Evolutionary conservation across 2,329 filamentous ascomycete species (phyloP).

Genomic region (Talaromyces islandicus): DNA sequence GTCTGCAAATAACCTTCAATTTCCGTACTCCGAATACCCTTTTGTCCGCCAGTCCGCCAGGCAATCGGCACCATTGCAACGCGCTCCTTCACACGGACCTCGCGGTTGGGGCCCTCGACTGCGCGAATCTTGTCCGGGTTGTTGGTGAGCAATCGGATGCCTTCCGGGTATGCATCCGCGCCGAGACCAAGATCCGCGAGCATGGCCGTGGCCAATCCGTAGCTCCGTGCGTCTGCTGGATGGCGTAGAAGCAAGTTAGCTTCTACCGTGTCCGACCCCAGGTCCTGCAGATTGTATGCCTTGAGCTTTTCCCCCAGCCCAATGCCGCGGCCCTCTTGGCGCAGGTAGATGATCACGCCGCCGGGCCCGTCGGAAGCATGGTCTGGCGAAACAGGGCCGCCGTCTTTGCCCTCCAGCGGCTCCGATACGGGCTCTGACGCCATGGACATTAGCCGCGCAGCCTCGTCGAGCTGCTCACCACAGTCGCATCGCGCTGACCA

Average conservation of each 20-base stretch:
- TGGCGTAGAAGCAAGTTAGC: conserved; percentile 87
- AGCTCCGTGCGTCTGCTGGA: conserved; percentile 89
- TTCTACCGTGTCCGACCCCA: conserved; percentile 96
- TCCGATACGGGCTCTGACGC: conserved; percentile 34
- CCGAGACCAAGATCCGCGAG: conserved; percentile 73
- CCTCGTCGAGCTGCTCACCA: conserved; percentile 95
- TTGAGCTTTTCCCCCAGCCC: conserved; percentile 93
- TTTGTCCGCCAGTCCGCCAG: conserved; percentile 73
- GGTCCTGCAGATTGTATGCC: conserved; percentile 94
- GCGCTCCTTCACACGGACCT: conserved; percentile 80
- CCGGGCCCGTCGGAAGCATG: conserved; percentile 46
- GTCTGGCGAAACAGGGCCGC: conserved; percentile 38
- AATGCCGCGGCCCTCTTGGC: conserved; percentile 93
- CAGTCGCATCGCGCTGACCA: conserved; percentile 98
- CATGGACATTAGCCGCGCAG: conserved; percentile 83
- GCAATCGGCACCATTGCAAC: conserved; percentile 94
- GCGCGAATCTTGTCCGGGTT: conserved; percentile 96
- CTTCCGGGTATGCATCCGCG: conserved; percentile 53
- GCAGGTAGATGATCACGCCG: conserved; percentile 90
- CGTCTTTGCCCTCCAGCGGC: not conserved
- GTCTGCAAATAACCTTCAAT: conserved; percentile 92
- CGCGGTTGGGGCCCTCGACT: conserved; percentile 83
- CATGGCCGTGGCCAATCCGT: conserved; percentile 95
- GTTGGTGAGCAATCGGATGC: conserved; percentile 79
- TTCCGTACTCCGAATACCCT: conserved; percentile 79